These are phyloP conservation scores for Calonectria pteridis DNA, from an alignment of 2,329 filamentous ascomycete genomes.

Conservation along the genomic window DNA sequence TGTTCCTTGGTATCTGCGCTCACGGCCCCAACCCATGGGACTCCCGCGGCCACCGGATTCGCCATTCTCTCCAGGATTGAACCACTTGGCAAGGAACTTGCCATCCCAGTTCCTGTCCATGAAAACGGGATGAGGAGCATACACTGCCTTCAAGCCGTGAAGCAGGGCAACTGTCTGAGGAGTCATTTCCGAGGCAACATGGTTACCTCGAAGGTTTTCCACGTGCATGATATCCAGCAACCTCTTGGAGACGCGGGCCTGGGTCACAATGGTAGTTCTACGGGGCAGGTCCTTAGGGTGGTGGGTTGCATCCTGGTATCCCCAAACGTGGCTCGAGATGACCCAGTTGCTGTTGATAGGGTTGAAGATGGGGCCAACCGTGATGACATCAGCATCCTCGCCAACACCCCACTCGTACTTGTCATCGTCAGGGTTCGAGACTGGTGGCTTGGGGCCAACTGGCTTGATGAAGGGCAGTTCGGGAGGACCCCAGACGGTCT, in stretches of 20 bases:
- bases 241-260: conserved; percentile 78
- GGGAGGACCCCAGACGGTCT: conserved; percentile 76
- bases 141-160: conserved; percentile 84
- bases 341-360: conserved; percentile 80
- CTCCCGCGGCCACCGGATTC: conserved; percentile 67
- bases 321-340: conserved; percentile 75
- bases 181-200: conserved; percentile 86
- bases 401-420: conserved; percentile 82
- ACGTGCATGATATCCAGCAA: conserved; percentile 83
- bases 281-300: conserved; percentile 71
- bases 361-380: conserved; percentile 84
- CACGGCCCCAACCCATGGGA: conserved; percentile 70
- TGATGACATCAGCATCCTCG: conserved; percentile 80
- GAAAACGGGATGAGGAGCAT: conserved; percentile 82
- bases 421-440: conserved; percentile 69
- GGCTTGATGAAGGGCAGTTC: conserved; percentile 71
- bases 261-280: conserved; percentile 82
- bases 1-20: conserved; percentile 67
- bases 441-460: conserved; percentile 73
- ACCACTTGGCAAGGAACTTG: conserved; percentile 66
- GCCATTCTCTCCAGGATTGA: conserved; percentile 69
- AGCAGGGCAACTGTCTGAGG: conserved; percentile 79
- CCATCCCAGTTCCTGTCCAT: conserved; percentile 80
- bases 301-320: conserved; percentile 68
- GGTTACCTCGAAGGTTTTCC: conserved; percentile 79